Evolutionary conservation across 2,329 filamentous ascomycete species (phyloP).

Genomic region (Hirsutella minnesotensis): DNA sequence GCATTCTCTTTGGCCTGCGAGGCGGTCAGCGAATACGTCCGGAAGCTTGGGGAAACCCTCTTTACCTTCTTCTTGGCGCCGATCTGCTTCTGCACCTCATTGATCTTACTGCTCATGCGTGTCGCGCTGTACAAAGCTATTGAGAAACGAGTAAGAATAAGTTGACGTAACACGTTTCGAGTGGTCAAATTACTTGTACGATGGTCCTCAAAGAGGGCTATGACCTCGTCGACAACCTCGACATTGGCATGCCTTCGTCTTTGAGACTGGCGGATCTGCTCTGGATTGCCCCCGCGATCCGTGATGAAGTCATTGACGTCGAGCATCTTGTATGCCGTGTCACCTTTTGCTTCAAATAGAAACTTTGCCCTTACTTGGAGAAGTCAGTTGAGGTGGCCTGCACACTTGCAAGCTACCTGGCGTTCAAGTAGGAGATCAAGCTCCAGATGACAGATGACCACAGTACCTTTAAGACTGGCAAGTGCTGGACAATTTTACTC

Average conservation of each 20-base stretch:
- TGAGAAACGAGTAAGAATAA: neutral
- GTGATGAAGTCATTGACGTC: slow-evolving; percentile 69
- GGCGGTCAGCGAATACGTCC: neutral
- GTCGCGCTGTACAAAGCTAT: slow-evolving; percentile 60
- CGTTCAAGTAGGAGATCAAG: too few relatives aligned
- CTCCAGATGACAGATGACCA: too few relatives aligned
- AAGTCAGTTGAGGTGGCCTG: too few relatives aligned
- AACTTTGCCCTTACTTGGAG: neutral
- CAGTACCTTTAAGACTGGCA: too few relatives aligned
- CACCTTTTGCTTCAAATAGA: neutral
- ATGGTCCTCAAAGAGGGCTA: slow-evolving; percentile 76
- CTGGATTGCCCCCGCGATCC: slow-evolving; percentile 83
- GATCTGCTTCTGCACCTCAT: slow-evolving; percentile 81
- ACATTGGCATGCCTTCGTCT: slow-evolving; percentile 68
- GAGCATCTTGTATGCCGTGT: slow-evolving; percentile 40
- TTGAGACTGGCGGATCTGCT: slow-evolving; percentile 87
- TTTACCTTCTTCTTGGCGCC: slow-evolving; percentile 76
- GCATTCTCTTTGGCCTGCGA: slow-evolving; percentile 75
- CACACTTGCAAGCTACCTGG: too few relatives aligned
- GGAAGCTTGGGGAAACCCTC: neutral
- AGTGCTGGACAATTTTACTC: too few relatives aligned
- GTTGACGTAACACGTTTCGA: too few relatives aligned
- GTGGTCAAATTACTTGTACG: slow-evolving; percentile 46
- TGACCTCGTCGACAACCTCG: slow-evolving; percentile 82
- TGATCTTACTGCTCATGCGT: slow-evolving; percentile 75